Conservation (phyloP, 805 yeast species). For the Gaillardinia entomophila region DNA sequence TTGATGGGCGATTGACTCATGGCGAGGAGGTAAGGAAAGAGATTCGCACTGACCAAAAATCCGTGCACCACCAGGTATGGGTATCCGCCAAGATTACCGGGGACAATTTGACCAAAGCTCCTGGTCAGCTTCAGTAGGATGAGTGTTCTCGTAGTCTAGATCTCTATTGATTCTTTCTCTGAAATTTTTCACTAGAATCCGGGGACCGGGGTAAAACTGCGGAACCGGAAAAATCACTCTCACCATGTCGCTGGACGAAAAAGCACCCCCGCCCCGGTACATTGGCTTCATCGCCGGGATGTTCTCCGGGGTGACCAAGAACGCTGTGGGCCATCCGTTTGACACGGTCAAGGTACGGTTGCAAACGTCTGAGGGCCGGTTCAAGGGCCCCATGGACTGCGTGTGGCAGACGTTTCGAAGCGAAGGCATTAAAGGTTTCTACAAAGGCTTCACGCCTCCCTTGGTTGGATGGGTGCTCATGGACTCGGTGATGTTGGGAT, state of each 20-base stretch:
- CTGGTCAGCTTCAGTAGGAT: no score
- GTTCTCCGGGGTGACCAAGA: conserved; percentile 81
- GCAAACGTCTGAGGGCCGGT: conserved; percentile 58
- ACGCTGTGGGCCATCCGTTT: conserved; percentile 89
- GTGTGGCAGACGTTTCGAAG: conserved; percentile 61
- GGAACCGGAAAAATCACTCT: no score
- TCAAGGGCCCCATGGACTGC: conserved; percentile 81
- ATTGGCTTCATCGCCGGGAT: conserved; percentile 87
- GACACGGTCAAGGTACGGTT: conserved; percentile 85
- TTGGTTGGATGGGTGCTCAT: conserved; percentile 88
- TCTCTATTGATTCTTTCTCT: no score
- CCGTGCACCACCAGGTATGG: not conserved
- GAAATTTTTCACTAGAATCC: no score
- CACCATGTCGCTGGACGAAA: no score
- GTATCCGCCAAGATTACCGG: no score
- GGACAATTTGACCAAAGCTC: no score
- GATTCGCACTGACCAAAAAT: conserved; percentile 1
- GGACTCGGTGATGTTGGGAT: conserved; percentile 90
- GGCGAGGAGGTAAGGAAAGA: conserved; percentile 2
- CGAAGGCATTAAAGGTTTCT: conserved; percentile 77
- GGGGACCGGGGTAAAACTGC: no score
- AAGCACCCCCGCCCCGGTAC: conserved; percentile 40
- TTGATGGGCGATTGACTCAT: conserved; percentile 25
- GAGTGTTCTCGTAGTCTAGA: no score
- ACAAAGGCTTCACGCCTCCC: conserved; percentile 91